Evolutionary conservation across 495 filamentous ascomycete species (phyloP).

Genomic region (Penicillium waksmanii): DNA sequence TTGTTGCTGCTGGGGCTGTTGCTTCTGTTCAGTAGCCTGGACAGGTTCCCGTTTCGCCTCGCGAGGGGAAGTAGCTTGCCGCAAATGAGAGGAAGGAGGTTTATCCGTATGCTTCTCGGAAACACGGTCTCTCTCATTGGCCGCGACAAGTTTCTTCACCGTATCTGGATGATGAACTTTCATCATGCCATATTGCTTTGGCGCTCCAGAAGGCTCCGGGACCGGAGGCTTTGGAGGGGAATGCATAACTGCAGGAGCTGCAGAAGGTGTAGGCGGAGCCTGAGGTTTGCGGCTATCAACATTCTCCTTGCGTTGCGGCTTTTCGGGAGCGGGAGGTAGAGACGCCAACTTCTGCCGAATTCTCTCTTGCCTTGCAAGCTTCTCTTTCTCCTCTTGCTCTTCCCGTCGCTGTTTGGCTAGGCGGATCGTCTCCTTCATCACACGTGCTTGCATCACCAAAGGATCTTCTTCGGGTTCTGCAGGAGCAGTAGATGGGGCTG

Average conservation of each 20-base stretch:
- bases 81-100: constrained; percentile 22
- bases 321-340: constrained; percentile 67
- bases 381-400: constrained; percentile 81
- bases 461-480: constrained; percentile 57
- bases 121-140: constrained; percentile 43
- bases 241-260: constrained; percentile 27
- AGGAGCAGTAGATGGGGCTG: constrained; percentile 29
- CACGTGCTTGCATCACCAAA: constrained; percentile 70
- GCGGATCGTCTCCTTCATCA: constrained; percentile 84
- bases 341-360: constrained; percentile 82
- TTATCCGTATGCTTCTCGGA: constrained; percentile 39
- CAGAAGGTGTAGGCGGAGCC: constrained; percentile 20
- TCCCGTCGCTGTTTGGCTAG: constrained; percentile 74
- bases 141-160: constrained; percentile 46
- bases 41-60: constrained; percentile 36
- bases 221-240: constrained; percentile 59
- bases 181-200: constrained; percentile 63
- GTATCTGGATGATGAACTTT: constrained; percentile 58
- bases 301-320: constrained; percentile 54
- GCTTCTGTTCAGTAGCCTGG: constrained; percentile 33
- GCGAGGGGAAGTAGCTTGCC: constrained; percentile 38
- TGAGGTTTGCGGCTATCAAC: constrained; percentile 36
- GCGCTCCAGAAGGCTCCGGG: constrained; percentile 54
- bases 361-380: constrained; percentile 77
- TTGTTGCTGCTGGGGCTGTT: constrained; percentile 10